Conservation (phyloP, 2,329 filamentous ascomycete species). For the Colletotrichum musae region DNA sequence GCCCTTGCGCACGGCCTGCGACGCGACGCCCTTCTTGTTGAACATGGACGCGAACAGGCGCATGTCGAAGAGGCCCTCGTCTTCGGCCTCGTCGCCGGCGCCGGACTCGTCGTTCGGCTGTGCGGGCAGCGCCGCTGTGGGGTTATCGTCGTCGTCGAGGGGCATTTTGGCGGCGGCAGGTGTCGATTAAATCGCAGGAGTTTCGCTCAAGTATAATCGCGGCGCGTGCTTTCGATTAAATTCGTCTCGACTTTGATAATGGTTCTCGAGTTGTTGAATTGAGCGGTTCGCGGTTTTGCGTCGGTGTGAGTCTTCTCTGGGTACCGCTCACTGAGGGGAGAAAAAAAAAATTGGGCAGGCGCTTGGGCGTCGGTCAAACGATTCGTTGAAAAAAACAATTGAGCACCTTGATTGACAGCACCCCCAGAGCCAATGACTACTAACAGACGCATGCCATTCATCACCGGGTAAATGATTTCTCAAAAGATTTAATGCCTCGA, state of each 20-base stretch:
- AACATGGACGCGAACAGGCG: constrained; percentile 75
- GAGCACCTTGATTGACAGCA: no score
- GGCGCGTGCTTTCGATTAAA: not conserved
- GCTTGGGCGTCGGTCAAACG: no score
- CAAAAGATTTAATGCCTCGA: no score
- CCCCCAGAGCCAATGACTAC: no score
- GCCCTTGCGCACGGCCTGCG: constrained; percentile 85
- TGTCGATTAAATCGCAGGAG: not conserved
- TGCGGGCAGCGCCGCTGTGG: constrained; percentile 41
- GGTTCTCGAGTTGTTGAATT: no score
- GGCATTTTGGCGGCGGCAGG: constrained; percentile 50
- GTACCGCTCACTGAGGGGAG: no score
- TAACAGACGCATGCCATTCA: not conserved
- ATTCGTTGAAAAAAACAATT: no score
- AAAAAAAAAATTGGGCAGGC: no score
- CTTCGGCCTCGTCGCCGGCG: constrained; percentile 71
- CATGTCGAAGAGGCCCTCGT: constrained; percentile 90
- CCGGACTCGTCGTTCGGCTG: constrained; percentile 44
- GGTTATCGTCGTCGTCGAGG: constrained; percentile 60
- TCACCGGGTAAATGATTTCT: not conserved
- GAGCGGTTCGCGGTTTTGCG: no score
- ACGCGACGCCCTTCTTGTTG: constrained; percentile 64
- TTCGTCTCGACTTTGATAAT: not conserved
- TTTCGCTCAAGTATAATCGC: not conserved
- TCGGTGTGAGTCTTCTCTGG: no score